Evolutionary conservation across 495 filamentous ascomycete genomes (phyloP).

Genomic region (Chaetomidium leptoderma): DNA sequence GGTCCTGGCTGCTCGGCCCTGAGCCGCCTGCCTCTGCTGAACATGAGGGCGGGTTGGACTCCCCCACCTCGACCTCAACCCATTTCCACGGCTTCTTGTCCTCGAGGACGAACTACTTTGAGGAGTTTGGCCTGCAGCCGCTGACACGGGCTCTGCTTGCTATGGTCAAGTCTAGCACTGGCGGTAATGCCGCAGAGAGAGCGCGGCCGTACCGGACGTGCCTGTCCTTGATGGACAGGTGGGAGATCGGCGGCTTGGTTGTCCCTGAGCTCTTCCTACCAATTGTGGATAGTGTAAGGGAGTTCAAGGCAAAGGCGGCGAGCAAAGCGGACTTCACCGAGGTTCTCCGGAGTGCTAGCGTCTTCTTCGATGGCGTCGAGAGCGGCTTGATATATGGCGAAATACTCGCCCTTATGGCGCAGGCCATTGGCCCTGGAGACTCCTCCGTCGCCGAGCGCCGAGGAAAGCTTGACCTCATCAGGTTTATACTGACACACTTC

Average conservation of each 20-base stretch:
- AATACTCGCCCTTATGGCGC: constrained; percentile 55
- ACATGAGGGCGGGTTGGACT: constrained; percentile 44
- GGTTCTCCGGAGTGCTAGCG: constrained; percentile 83
- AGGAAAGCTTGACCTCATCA: constrained; percentile 64
- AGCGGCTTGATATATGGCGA: constrained; percentile 88
- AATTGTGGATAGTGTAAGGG: constrained; percentile 70
- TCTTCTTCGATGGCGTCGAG: constrained; percentile 97
- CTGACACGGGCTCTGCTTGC: constrained; percentile 69
- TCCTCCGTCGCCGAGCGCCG: constrained; percentile 39
- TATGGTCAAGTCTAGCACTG: constrained; percentile 59
- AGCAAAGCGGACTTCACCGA: constrained; percentile 71
- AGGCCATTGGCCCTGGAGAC: constrained; percentile 51
- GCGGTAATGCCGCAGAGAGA: constrained; percentile 57
- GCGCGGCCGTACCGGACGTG: constrained; percentile 89
- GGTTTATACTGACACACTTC: constrained; percentile 81
- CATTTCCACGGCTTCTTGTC: constrained; percentile 42
- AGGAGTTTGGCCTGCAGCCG: constrained; percentile 66
- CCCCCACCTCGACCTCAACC: constrained; percentile 44
- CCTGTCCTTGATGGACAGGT: constrained; percentile 92
- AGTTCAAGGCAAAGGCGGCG: constrained; percentile 57
- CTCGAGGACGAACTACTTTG: constrained; percentile 68
- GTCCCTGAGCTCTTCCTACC: constrained; percentile 84
- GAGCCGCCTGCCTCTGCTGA: constrained; percentile 52
- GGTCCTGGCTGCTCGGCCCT: constrained; percentile 94
- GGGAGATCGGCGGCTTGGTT: constrained; percentile 90